phyloP scores from a whole-genome alignment of 345 rosid genomes.

The Eucalyptus melliodora region DNA sequence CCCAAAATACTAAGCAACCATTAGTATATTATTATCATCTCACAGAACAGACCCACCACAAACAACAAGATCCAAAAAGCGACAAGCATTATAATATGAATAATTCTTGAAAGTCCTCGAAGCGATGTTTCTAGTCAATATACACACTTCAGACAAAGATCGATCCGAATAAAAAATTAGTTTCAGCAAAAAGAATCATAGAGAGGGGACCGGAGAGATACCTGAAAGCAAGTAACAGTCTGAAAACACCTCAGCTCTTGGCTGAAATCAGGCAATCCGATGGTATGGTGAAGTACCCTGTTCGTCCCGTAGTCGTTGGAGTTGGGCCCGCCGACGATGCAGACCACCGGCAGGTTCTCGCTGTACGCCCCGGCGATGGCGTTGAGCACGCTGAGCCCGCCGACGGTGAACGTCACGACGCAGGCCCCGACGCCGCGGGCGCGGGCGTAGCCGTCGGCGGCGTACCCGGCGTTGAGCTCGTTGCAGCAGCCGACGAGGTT shows the following conservation, averaged over 20 bases:
- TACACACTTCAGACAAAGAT: not conserved
- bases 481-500: conserved; percentile 63
- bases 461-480: conserved; percentile 82
- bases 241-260: conserved; percentile 68
- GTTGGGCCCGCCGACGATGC: conserved; percentile 85
- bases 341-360: conserved; percentile 66
- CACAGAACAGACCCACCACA: not conserved
- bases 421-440: conserved; percentile 77
- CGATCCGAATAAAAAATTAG: not conserved
- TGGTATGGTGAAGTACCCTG: conserved; percentile 70
- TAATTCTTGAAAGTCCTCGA: not conserved
- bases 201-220: not conserved
- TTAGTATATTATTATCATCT: not conserved
- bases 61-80: not conserved
- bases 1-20: not conserved
- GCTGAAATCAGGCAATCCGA: conserved; percentile 65
- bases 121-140: not conserved
- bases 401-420: conserved; percentile 76
- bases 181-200: not conserved
- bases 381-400: conserved; percentile 66
- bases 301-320: conserved; percentile 81
- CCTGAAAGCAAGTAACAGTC: conserved; percentile 71
- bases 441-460: conserved; percentile 72
- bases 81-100: not conserved
- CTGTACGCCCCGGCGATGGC: conserved; percentile 81